These are phyloP conservation scores for Aspergillus hancockii DNA, from an alignment of 495 filamentous ascomycete species.

Conservation along the genomic window DNA sequence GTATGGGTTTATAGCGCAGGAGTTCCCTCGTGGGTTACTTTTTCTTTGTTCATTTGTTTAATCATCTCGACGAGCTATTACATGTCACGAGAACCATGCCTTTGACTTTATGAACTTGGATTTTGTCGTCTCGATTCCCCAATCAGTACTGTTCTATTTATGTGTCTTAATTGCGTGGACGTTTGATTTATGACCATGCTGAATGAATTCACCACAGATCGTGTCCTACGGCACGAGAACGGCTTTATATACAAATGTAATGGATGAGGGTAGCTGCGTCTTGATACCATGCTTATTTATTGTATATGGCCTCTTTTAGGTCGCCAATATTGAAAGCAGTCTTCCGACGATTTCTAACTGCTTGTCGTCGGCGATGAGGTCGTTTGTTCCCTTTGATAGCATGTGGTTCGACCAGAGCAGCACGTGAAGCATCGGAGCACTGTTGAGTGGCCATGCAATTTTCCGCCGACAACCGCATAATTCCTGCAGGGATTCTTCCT, in stretches of 20 bases:
- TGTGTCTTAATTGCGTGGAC: conserved; percentile 6
- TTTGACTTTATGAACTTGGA: conserved; percentile 11
- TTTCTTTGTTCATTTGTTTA: conserved; percentile 14
- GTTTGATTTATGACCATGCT: not conserved
- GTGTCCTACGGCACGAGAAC: not conserved
- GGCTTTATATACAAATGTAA: not conserved
- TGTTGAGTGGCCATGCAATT: not conserved
- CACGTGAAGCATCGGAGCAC: not conserved
- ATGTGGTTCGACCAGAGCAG: not conserved
- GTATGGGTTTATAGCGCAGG: conserved; percentile 25
- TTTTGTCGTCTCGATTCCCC: conserved; percentile 16
- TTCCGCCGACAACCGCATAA: not conserved
- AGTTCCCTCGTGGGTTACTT: conserved; percentile 15
- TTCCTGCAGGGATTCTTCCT: not conserved
- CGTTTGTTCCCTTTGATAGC: not conserved
- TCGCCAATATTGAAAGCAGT: not conserved
- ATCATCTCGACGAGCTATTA: conserved; percentile 7
- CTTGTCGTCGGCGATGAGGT: not conserved
- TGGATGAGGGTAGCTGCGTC: not conserved
- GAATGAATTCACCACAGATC: not conserved
- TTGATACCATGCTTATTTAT: not conserved
- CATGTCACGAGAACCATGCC: conserved; percentile 11
- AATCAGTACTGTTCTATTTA: conserved; percentile 3
- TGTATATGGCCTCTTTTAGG: not conserved
- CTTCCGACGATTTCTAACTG: not conserved